Conservation (phyloP, 805 yeast species). For the Pichia gijzeniarum region DNA sequence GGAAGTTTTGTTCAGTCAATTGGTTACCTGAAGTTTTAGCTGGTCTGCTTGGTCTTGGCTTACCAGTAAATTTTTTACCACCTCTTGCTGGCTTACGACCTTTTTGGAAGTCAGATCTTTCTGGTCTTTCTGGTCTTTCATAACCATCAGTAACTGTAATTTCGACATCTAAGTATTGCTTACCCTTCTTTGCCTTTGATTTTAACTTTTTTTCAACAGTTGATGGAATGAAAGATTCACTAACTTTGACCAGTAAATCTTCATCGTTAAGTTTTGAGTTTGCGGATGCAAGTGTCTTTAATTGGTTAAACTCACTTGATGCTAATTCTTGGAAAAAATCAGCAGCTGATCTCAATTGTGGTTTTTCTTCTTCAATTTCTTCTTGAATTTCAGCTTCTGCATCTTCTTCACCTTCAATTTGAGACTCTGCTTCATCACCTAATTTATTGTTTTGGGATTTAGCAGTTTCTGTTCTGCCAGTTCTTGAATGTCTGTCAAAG, state of each 20-base stretch:
- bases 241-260: conserved; percentile 59
- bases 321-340: conserved; percentile 75
- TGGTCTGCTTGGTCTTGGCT: conserved; percentile 11
- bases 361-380: conserved; percentile 37
- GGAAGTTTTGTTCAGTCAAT: conserved; percentile 55
- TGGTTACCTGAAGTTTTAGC: conserved; percentile 25
- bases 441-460: conserved; percentile 83
- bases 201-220: conserved; percentile 61
- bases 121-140: conserved; percentile 25
- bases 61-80: conserved; percentile 7
- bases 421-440: conserved; percentile 68
- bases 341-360: conserved; percentile 64
- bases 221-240: conserved; percentile 52
- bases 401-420: conserved; percentile 46
- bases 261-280: conserved; percentile 43
- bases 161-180: conserved; percentile 67
- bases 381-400: conserved; percentile 43
- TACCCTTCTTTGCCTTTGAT: conserved; percentile 75
- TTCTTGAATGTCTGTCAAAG: conserved; percentile 81
- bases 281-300: conserved; percentile 24
- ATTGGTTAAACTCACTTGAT: conserved; percentile 34
- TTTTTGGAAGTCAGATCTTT: conserved; percentile 25
- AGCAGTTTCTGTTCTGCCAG: conserved; percentile 76
- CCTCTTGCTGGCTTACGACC: conserved; percentile 17
- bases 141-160: conserved; percentile 60